Percentiles rank a stretch among this genome's conserved stretches.
Evolutionary conservation across 2,329 filamentous ascomycete genomes (phyloP).

Genomic region (Colletotrichum limetticola): DNA sequence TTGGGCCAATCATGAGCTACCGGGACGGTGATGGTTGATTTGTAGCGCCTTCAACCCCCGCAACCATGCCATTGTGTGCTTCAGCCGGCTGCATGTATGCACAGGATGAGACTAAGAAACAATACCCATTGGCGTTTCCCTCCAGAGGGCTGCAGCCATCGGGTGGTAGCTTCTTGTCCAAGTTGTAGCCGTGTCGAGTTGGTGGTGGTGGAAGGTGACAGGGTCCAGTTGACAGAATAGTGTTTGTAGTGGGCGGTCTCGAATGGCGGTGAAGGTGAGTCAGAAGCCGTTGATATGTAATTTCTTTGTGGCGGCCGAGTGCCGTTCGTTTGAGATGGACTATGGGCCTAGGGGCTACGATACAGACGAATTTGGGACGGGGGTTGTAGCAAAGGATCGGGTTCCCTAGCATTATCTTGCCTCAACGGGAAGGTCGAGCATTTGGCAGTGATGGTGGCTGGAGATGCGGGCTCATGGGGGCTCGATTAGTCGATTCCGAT

Average conservation of each 20-base stretch:
- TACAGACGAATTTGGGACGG: conserved; percentile 8
- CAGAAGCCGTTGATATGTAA: conserved; percentile 8
- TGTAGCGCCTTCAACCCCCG: conserved; percentile 18
- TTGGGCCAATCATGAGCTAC: neutral
- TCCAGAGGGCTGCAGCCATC: conserved; percentile 2
- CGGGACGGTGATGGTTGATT: neutral
- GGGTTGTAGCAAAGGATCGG: conserved; percentile 14
- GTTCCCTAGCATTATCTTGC: conserved; percentile 3
- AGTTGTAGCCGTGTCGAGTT: neutral
- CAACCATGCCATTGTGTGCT: neutral
- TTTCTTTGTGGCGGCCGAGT: conserved; percentile 1
- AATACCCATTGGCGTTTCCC: neutral
- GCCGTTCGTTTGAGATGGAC: neutral
- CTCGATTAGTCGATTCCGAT: neutral
- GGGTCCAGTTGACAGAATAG: neutral
- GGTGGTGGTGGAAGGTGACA: neutral
- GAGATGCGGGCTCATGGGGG: neutral
- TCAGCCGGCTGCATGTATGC: conserved; percentile 15
- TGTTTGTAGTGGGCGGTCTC: neutral
- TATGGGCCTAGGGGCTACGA: neutral
- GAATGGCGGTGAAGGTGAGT: conserved; percentile 34
- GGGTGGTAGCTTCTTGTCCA: conserved; percentile 13
- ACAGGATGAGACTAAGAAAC: conserved; percentile 7
- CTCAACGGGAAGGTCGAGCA: conserved; percentile 27
- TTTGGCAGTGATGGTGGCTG: neutral